Evolutionary conservation across 2,329 filamentous ascomycete species (phyloP).

Genomic region (Alternaria viburni): DNA sequence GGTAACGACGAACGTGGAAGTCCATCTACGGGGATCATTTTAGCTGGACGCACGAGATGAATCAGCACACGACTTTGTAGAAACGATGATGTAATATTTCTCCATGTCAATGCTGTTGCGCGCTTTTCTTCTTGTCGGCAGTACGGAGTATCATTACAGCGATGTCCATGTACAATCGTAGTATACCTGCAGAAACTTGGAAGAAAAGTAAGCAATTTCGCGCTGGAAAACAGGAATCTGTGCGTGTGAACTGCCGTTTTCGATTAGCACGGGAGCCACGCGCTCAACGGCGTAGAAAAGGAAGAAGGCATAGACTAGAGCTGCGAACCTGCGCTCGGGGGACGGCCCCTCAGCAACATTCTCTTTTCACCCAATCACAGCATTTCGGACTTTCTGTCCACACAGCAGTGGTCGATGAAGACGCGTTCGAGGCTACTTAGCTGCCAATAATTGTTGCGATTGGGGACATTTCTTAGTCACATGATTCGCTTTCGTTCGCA

Average conservation of each 20-base stretch:
- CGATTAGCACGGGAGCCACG: conserved; percentile 10
- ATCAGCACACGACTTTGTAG: background rate
- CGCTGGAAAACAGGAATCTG: background rate
- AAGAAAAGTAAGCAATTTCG: conserved; percentile 1
- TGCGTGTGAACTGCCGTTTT: background rate
- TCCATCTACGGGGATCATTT: background rate
- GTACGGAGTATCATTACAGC: background rate
- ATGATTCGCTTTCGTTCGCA: background rate
- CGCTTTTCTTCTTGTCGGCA: background rate
- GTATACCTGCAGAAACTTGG: conserved; percentile 3
- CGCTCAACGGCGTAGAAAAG: conserved; percentile 15
- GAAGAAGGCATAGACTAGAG: conserved; percentile 14
- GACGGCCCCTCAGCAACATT: conserved; percentile 8
- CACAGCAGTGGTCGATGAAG: background rate
- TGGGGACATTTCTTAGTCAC: background rate
- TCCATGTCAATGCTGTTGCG: background rate
- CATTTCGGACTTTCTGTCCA: conserved; percentile 5
- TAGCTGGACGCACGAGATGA: background rate
- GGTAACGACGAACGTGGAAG: background rate
- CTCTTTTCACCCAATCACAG: conserved; percentile 7
- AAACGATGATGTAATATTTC: background rate
- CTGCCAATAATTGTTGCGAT: conserved; percentile 2
- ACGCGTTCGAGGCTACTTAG: conserved; percentile 20
- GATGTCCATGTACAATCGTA: background rate
- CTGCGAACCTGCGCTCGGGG: conserved; percentile 29